phyloP scores from a whole-genome alignment of 768 basidiomycete species.

The Boletus huronensis region DNA sequence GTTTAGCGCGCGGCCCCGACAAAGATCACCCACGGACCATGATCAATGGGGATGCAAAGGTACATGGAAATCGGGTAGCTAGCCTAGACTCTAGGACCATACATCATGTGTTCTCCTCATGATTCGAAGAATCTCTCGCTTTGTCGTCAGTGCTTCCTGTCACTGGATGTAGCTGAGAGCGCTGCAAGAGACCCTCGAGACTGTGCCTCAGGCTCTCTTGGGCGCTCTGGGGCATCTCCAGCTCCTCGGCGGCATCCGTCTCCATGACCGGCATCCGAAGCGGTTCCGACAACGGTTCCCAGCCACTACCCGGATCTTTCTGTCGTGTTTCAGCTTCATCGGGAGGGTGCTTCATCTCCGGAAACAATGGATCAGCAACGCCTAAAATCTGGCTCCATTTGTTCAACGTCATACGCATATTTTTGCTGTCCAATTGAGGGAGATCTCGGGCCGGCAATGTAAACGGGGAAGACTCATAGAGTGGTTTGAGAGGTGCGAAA shows the following conservation, averaged over 20 bases:
- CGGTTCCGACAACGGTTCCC: slow-evolving; percentile 28
- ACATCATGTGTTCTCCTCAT: background rate
- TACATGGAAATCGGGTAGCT: background rate
- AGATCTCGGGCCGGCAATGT: slow-evolving; percentile 12
- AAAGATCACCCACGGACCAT: background rate
- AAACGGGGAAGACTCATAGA: slow-evolving; percentile 30
- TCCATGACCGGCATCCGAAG: background rate
- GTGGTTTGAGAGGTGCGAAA: slow-evolving; percentile 29
- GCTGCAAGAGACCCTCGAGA: slow-evolving; percentile 20
- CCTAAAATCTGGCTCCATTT: slow-evolving; percentile 35
- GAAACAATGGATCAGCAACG: slow-evolving; percentile 30
- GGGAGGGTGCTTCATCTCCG: slow-evolving; percentile 23
- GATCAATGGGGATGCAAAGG: background rate
- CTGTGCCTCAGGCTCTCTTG: slow-evolving; percentile 23
- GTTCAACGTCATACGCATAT: slow-evolving; percentile 32
- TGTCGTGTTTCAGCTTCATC: slow-evolving; percentile 1
- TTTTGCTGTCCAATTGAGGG: slow-evolving; percentile 15
- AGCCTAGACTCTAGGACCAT: slow-evolving; percentile 1
- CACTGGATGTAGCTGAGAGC: background rate
- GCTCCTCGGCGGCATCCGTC: background rate
- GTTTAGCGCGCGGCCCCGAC: background rate
- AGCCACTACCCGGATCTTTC: slow-evolving; percentile 6
- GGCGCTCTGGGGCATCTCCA: slow-evolving; percentile 1
- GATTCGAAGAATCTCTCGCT: background rate
- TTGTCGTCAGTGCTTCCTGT: background rate